Evolutionary conservation across 352 stramenopile species (phyloP), one percentile per base, ranked within the genome.

Genomic region (Globisporangium perplexum): DNA sequence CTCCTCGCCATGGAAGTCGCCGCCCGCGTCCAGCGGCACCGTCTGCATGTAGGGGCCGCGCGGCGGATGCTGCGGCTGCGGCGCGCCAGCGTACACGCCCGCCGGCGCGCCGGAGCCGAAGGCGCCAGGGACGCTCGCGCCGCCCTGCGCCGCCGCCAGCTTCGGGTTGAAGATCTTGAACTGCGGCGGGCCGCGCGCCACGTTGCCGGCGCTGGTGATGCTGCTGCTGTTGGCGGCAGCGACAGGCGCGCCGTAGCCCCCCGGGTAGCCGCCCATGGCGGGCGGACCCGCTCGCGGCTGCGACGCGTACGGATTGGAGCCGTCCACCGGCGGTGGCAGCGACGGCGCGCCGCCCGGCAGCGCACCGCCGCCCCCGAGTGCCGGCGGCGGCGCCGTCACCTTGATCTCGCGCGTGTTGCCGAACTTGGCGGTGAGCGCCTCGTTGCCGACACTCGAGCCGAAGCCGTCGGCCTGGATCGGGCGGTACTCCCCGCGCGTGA

Each of bases 101-200:
- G 33, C 30, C 33, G 33, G 57, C 30, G 57, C 57, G 3, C 50
- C 57, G 0, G 57, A 53, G 28, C 72, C 68, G 33, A 72, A 77
- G 14, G 65, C 60, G 4, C 65, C 57, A 28, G 57, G 44, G 22
- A 28, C 57, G 31, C 31, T 47, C 56, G 26, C 8, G 60, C 55
- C 41, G 17, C 69, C 64, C 38, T 69, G 68, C 39, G 58, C 70
- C 10, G 58, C 70, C 10, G 73, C 71, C 20, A 86, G 53, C 61
- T 86, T 86, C 14, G 83, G 83, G 57, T 91, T 93, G 45, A 93
- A 93, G 59, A 93, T 93, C 71, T 92, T 93, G 60, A 93, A 93
- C 58, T 93, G 83, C 45, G 83, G 80, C 4, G 80, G 68, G 0
- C 65, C 68, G 11, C 68, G 68, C 0, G 56, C 53, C 43, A 55